phyloP scores from a whole-genome alignment of 306 rosid genomes.

The Mimosa pudica region DNA sequence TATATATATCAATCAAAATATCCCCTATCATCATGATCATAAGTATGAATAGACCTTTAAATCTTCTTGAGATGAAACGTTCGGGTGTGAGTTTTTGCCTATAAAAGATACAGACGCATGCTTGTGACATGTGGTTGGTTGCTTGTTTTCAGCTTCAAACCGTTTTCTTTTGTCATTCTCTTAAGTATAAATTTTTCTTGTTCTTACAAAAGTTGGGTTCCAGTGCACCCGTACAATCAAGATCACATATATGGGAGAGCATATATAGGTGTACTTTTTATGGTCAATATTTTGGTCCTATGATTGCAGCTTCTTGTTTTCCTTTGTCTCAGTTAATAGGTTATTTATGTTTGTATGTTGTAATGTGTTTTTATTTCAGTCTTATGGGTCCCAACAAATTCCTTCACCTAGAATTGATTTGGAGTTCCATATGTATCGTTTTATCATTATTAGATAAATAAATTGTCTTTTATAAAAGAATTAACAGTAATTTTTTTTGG shows the following conservation, averaged over 20 bases:
- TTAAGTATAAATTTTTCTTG: not conserved
- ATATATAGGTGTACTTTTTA: too few relatives aligned
- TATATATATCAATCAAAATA: not conserved
- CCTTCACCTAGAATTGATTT: too few relatives aligned
- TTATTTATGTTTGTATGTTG: too few relatives aligned
- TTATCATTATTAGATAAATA: too few relatives aligned
- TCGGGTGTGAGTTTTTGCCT: constrained; percentile 37
- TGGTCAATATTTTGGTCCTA: too few relatives aligned
- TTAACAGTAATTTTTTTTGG: too few relatives aligned
- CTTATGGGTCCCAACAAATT: too few relatives aligned
- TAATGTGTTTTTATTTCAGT: too few relatives aligned
- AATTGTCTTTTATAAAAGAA: too few relatives aligned
- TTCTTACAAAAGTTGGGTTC: not conserved
- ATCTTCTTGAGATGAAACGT: constrained; percentile 37
- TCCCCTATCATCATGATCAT: not conserved
- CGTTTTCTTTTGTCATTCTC: not conserved
- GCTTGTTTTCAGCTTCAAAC: constrained; percentile 39
- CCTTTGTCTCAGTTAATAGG: too few relatives aligned
- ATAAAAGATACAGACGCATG: constrained; percentile 32
- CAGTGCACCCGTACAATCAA: constrained; percentile 24
- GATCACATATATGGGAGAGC: not conserved
- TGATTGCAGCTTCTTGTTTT: too few relatives aligned
- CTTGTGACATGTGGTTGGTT: constrained; percentile 51
- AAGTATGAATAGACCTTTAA: constrained; percentile 40
- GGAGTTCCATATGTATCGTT: too few relatives aligned